phyloP scores from a whole-genome alignment of 2,329 filamentous ascomycete species.

The Diaporthe helianthi region DNA sequence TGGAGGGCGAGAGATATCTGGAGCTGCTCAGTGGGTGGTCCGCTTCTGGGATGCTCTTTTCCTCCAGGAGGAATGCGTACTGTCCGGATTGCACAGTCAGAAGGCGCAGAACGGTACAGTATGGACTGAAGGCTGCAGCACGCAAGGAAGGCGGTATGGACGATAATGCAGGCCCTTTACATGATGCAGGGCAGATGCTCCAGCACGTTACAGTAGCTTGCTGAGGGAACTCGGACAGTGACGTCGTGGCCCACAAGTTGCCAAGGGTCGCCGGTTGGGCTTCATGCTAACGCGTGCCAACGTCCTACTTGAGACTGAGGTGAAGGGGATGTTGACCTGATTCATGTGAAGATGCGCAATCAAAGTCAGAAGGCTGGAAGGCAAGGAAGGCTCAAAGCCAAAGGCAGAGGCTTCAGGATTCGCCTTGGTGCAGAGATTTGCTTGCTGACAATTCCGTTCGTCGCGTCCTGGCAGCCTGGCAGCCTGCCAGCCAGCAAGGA shows the following conservation, averaged over 20 bases:
- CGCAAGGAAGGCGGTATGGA: constrained; percentile 20
- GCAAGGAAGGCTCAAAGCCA: not conserved
- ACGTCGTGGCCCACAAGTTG: constrained; percentile 24
- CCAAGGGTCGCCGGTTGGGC: not conserved
- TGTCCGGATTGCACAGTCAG: constrained; percentile 12
- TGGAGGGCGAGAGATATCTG: not conserved
- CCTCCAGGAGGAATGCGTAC: constrained; percentile 15
- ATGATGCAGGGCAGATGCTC: not conserved
- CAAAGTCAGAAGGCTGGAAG: not conserved
- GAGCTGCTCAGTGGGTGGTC: too few species aligned
- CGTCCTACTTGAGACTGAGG: not conserved
- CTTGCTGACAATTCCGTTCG: not conserved
- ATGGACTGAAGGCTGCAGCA: not conserved
- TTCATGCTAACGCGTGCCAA: not conserved
- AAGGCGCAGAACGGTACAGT: not conserved
- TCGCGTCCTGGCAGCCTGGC: not conserved
- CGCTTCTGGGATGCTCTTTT: not conserved
- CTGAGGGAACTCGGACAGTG: constrained; percentile 18
- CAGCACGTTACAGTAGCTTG: constrained; percentile 9
- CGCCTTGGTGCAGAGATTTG: not conserved
- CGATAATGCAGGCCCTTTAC: constrained; percentile 11
- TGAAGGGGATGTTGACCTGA: constrained; percentile 20
- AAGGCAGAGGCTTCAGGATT: not conserved
- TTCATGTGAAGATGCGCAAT: constrained; percentile 19
- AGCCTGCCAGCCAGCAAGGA: too few species aligned